Percentiles rank a stretch among this genome's conserved stretches.
Conservation (phyloP, 805 yeast genomes). For the Candida loeiensis region DNA sequence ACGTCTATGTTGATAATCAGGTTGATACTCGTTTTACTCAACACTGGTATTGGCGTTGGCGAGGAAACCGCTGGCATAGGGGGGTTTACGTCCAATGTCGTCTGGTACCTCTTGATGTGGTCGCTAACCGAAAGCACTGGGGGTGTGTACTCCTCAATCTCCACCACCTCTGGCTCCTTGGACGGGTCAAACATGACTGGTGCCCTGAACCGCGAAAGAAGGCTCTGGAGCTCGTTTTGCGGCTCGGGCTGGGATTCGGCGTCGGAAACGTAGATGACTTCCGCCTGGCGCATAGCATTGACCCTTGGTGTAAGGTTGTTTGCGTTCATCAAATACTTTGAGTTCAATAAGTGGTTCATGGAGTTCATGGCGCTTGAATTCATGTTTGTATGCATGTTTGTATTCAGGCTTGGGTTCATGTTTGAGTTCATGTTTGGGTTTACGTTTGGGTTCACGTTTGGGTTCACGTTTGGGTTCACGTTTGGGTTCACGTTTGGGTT, state of each 20-base stretch:
- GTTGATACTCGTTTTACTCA: constrained; percentile 37
- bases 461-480: too few relatives aligned
- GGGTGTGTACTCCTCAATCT: neutral
- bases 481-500: too few relatives aligned
- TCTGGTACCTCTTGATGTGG: constrained; percentile 31
- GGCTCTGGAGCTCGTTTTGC: neutral
- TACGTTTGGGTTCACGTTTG: too few relatives aligned
- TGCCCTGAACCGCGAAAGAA: constrained; percentile 31
- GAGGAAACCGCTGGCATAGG: constrained; percentile 5
- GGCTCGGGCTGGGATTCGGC: constrained; percentile 3
- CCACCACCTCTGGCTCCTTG: neutral
- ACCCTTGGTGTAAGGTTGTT: neutral
- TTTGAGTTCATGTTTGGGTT: too few relatives aligned
- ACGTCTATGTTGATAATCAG: constrained; percentile 40
- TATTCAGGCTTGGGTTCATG: too few relatives aligned
- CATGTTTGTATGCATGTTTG: too few relatives aligned
- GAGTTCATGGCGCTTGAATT: too few relatives aligned
- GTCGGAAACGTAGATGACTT: neutral
- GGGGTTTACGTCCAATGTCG: constrained; percentile 20
- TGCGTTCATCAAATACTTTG: too few relatives aligned
- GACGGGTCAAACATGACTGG: constrained; percentile 18
- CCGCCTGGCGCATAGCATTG: too few relatives aligned
- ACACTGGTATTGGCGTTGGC: constrained; percentile 7
- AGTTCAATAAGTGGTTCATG: too few relatives aligned
- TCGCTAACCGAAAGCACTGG: constrained; percentile 17